These are phyloP conservation scores for Amyloporia xantha DNA, from an alignment of 768 basidiomycete species.

Conservation along the genomic window DNA sequence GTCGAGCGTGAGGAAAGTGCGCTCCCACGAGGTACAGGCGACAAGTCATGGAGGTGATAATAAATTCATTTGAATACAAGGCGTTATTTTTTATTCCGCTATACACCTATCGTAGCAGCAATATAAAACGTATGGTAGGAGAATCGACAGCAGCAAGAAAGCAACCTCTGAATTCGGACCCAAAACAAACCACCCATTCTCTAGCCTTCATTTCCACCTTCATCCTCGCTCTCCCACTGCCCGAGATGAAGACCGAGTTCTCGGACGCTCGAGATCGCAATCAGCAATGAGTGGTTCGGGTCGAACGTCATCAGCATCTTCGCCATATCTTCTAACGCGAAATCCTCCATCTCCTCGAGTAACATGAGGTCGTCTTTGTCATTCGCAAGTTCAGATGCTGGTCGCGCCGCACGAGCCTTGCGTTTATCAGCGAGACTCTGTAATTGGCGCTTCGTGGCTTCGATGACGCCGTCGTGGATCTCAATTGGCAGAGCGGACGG, in stretches of 20 bases:
- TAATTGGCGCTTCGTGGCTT: conserved; percentile 68
- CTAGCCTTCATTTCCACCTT: conserved; percentile 12
- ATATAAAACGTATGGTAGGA: not conserved
- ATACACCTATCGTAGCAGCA: conserved; percentile 16
- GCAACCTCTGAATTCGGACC: not conserved
- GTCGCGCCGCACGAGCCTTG: conserved; percentile 41
- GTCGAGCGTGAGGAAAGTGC: too few relatives aligned
- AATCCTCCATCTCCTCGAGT: conserved; percentile 79
- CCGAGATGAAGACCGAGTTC: conserved; percentile 49
- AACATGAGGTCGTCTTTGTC: conserved; percentile 66
- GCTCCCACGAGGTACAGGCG: too few relatives aligned
- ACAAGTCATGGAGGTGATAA: too few relatives aligned
- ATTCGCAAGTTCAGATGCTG: conserved; percentile 31
- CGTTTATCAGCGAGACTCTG: conserved; percentile 63
- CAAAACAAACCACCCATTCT: not conserved
- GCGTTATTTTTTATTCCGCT: too few relatives aligned
- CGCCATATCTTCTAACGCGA: conserved; percentile 73
- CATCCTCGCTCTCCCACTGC: conserved; percentile 28
- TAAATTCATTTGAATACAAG: too few relatives aligned
- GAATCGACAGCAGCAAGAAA: not conserved
- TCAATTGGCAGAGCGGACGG: conserved; percentile 45
- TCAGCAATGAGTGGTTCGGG: conserved; percentile 51
- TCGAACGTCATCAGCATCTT: conserved; percentile 55
- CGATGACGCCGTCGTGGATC: conserved; percentile 47
- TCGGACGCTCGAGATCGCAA: conserved; percentile 66